These are phyloP conservation scores for Fagopyrum tataricum DNA, from an alignment of 148 eudicot genomes.

Conservation along the genomic window DNA sequence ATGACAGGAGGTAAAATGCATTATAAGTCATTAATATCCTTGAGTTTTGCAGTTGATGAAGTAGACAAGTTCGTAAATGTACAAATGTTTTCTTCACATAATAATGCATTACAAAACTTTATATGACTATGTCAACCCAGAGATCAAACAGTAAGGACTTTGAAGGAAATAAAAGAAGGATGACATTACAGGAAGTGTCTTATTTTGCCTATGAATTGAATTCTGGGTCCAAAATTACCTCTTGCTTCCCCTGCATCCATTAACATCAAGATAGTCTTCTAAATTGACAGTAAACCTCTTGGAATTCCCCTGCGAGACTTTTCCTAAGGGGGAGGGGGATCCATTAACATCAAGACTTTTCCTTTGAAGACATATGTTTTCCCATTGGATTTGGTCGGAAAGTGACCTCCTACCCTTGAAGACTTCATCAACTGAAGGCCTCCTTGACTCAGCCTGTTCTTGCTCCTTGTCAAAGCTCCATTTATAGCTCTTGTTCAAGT, in stretches of 20 bases:
- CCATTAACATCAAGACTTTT: too few species aligned
- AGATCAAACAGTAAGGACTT: constrained; percentile 8
- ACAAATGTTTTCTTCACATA: constrained; percentile 2
- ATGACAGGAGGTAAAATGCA: not conserved
- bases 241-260: constrained; percentile 2
- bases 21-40: not conserved
- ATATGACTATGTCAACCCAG: not conserved
- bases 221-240: not conserved
- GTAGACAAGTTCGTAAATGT: constrained; percentile 10
- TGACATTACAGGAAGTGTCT: constrained; percentile 5
- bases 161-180: not conserved
- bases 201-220: not conserved
- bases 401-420: constrained; percentile 46
- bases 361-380: constrained; percentile 40
- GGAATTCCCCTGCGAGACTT: not conserved
- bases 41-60: not conserved
- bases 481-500: constrained; percentile 34
- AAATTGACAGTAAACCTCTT: not conserved
- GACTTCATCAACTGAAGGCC: constrained; percentile 42
- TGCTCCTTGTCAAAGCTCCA: constrained; percentile 39
- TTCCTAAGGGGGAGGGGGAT: not conserved
- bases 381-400: constrained; percentile 48
- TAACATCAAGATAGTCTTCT: not conserved
- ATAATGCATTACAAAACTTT: constrained; percentile 11
- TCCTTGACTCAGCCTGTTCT: constrained; percentile 32